Conservation (phyloP, 805 yeast species). For the Metschnikowia bowlesiae region DNA sequence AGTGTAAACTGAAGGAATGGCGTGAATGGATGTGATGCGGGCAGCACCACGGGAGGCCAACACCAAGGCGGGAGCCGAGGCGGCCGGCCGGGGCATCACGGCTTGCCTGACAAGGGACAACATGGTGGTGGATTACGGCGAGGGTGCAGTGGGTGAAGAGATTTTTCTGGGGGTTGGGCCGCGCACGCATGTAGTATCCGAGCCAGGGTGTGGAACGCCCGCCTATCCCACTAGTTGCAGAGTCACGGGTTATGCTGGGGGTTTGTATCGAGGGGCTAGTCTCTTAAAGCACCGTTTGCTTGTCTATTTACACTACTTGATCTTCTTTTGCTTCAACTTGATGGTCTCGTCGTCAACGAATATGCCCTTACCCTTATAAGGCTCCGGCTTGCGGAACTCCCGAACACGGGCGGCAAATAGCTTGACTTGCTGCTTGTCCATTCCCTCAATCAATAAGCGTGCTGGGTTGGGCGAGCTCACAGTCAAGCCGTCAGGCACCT, state of each 20-base stretch:
- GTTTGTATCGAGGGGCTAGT: too few species aligned
- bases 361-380: slow-evolving; percentile 97
- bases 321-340: slow-evolving; percentile 85
- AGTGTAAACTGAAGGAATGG: slow-evolving; percentile 46
- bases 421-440: slow-evolving; percentile 81
- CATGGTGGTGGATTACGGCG: slow-evolving; percentile 3
- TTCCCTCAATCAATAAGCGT: slow-evolving; percentile 78
- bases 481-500: slow-evolving; percentile 70
- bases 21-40: slow-evolving; percentile 45
- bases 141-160: neutral
- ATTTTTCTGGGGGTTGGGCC: slow-evolving; percentile 1
- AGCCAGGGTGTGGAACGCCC: too few species aligned
- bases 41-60: slow-evolving; percentile 31
- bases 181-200: slow-evolving; percentile 3
- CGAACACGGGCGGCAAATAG: slow-evolving; percentile 86
- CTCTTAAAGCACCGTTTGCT: neutral
- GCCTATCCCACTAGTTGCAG: too few species aligned
- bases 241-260: too few species aligned
- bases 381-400: slow-evolving; percentile 91
- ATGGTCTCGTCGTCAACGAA: slow-evolving; percentile 89
- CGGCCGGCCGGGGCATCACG: slow-evolving; percentile 3
- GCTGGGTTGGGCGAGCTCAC: slow-evolving; percentile 83
- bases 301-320: slow-evolving; percentile 51
- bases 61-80: slow-evolving; percentile 5
- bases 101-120: slow-evolving; percentile 9